Percentiles rank a stretch among this genome's conserved stretches.
Evolutionary conservation across 2,329 filamentous ascomycete species (phyloP).

Genomic region (Cytospora schulzeri): DNA sequence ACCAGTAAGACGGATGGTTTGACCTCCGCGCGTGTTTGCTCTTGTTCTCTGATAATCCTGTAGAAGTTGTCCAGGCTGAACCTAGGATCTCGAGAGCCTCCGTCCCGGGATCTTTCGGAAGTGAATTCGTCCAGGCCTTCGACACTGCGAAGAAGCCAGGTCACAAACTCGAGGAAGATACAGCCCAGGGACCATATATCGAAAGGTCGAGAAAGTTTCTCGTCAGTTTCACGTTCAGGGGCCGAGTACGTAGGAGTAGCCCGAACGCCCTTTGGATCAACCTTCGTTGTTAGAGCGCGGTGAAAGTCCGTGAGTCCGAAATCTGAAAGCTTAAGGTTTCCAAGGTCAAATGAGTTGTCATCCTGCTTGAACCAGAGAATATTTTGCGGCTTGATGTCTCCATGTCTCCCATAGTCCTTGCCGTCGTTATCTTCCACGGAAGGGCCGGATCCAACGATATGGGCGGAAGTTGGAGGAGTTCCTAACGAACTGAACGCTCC

Average conservation of each 20-base stretch:
- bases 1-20: not conserved
- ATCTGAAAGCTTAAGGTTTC: not conserved
- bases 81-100: not conserved
- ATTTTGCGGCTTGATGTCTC: slow-evolving; percentile 6
- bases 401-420: not conserved
- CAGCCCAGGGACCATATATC: slow-evolving; percentile 9
- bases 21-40: not conserved
- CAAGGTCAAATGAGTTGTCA: not conserved
- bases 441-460: not conserved
- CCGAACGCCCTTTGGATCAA: not conserved
- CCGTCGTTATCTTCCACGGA: not conserved
- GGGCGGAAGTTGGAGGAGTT: not conserved
- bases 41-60: not conserved
- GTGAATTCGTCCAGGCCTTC: not conserved
- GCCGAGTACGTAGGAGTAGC: slow-evolving; percentile 1
- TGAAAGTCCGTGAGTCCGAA: not conserved
- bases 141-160: not conserved
- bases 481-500: not conserved
- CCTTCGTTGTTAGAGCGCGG: not conserved
- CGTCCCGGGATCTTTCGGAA: not conserved
- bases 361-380: not conserved
- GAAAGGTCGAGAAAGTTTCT: not conserved
- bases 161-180: not conserved
- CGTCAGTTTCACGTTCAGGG: not conserved
- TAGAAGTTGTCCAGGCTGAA: not conserved